These are phyloP conservation scores for Neocallimastix lanati DNA, from an alignment of 192 early-diverging fungal species.

Conservation along the genomic window DNA sequence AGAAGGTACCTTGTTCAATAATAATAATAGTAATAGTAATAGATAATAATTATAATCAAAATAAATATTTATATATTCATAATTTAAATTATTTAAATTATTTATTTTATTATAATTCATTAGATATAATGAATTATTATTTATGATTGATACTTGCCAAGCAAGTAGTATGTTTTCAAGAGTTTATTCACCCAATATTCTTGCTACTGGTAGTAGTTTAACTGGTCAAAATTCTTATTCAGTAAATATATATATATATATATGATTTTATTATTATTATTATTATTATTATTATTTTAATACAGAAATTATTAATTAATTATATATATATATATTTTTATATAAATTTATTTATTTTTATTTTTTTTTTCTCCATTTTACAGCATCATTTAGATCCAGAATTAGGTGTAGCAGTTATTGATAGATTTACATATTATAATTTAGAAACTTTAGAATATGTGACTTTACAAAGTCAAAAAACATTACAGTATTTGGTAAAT, in stretches of 20 bases:
- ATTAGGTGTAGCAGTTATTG: constrained; percentile 92
- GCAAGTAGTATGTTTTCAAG: constrained; percentile 91
- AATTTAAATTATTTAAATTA: background rate
- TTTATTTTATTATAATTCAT: background rate
- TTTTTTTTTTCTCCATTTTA: constrained; percentile 10
- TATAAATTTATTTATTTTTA: too few species aligned
- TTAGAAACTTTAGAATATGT: constrained; percentile 79
- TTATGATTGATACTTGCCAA: constrained; percentile 98
- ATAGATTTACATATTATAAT: constrained; percentile 92
- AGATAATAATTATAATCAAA: too few species aligned
- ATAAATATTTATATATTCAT: too few species aligned
- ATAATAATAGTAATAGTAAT: too few species aligned
- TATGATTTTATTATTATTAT: background rate
- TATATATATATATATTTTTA: too few species aligned
- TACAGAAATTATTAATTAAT: too few species aligned
- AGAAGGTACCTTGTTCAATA: too few species aligned
- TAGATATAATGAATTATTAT: constrained; percentile 92
- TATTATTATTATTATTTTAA: background rate
- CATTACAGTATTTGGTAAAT: constrained; percentile 50
- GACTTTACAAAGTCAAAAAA: constrained; percentile 55
- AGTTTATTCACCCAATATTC: constrained; percentile 81
- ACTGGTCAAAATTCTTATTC: constrained; percentile 88
- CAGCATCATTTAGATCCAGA: constrained; percentile 75
- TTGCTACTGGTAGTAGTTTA: constrained; percentile 73
- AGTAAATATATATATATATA: constrained; percentile 8